Conservation (phyloP, 345 rosid genomes). For the Eucalyptus brandiana region DNA sequence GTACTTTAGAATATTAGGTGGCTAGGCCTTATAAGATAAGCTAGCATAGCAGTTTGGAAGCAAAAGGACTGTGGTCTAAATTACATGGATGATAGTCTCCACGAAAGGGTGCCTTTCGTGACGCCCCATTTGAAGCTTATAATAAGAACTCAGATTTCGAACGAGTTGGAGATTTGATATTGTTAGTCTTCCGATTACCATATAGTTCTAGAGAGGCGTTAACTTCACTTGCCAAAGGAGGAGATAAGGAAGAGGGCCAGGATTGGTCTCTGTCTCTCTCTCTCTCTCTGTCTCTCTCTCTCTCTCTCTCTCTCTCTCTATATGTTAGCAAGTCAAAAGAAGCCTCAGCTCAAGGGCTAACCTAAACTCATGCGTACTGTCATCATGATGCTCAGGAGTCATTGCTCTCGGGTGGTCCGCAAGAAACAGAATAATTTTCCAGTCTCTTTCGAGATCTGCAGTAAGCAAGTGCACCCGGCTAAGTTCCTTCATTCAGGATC, state of each 20-base stretch:
- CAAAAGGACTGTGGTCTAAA: neutral
- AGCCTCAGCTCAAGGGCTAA: neutral
- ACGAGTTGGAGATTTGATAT: neutral
- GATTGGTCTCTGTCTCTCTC: neutral
- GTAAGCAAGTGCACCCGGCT: neutral
- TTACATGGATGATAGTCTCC: neutral
- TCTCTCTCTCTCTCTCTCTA: neutral
- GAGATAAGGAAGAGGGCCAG: neutral
- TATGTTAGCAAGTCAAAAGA: neutral
- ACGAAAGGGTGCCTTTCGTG: neutral
- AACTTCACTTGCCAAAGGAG: neutral
- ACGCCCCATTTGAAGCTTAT: neutral
- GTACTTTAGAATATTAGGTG: neutral
- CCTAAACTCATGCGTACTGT: neutral
- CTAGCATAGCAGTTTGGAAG: neutral
- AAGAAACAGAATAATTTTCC: neutral
- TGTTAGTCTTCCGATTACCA: neutral
- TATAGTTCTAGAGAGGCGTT: neutral
- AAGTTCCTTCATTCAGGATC: neutral
- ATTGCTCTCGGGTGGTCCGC: neutral
- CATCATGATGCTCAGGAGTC: neutral
- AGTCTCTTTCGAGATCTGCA: neutral
- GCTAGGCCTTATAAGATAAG: neutral
- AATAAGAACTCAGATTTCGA: neutral
- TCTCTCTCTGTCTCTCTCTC: too few relatives aligned